phyloP scores from a whole-genome alignment of 345 rosid genomes.

The Acer negundo region DNA sequence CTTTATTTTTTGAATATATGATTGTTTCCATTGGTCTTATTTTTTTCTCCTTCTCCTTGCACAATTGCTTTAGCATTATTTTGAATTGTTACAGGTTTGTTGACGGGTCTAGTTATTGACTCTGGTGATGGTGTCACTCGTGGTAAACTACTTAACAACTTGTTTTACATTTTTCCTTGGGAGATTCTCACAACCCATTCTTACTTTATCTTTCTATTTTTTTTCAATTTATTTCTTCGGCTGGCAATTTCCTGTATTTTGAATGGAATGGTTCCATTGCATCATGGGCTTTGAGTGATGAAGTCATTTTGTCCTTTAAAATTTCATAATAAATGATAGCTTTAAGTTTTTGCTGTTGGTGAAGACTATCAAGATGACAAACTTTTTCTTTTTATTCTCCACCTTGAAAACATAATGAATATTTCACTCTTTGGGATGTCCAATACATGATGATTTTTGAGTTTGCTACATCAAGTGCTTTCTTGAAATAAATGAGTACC shows the following conservation, averaged over 20 bases:
- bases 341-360: neutral
- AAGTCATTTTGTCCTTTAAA: neutral
- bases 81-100: slow-evolving; percentile 59
- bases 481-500: neutral
- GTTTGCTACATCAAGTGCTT: neutral
- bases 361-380: neutral
- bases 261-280: neutral
- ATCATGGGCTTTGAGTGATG: neutral
- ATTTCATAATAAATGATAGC: slow-evolving; percentile 2
- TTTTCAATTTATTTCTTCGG: neutral
- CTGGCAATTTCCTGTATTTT: slow-evolving; percentile 6
- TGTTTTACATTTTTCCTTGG: neutral
- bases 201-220: neutral
- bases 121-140: slow-evolving; percentile 99
- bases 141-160: slow-evolving; percentile 52
- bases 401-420: neutral
- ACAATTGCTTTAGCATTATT: slow-evolving; percentile 23
- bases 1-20: neutral
- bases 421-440: neutral
- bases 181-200: neutral
- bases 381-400: neutral
- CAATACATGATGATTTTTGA: too few relatives aligned
- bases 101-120: slow-evolving; percentile 96
- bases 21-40: neutral
- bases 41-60: slow-evolving; percentile 8